Conservation (phyloP, 805 yeast genomes). For the Clavispora vitiphila region DNA sequence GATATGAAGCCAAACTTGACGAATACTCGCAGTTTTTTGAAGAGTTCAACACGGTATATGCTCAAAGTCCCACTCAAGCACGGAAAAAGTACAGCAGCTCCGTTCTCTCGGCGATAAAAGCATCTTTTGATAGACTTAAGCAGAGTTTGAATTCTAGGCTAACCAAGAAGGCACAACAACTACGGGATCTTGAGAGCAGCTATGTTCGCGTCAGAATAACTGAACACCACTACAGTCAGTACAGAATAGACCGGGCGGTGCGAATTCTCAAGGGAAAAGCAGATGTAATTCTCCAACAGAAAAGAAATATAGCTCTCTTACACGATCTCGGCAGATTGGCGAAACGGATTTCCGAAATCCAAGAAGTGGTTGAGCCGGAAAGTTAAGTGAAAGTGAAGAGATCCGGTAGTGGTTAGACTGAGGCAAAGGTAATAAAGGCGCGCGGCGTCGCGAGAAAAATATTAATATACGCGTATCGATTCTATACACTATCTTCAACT, state of each 20-base stretch:
- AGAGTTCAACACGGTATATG: not conserved
- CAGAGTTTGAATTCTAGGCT: not conserved
- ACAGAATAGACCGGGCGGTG: not conserved
- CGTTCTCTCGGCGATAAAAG: not conserved
- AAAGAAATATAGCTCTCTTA: not conserved
- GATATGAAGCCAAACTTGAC: not conserved
- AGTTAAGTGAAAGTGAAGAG: not conserved
- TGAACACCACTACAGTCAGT: not conserved
- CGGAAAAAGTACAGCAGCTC: not conserved
- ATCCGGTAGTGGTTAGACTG: not conserved
- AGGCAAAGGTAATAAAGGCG: not conserved
- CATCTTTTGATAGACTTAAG: not conserved
- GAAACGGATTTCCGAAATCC: not conserved
- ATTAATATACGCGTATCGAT: not conserved
- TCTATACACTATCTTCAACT: not conserved
- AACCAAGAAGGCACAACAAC: not conserved
- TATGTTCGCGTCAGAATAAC: not conserved
- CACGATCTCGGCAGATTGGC: not conserved
- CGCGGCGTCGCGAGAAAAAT: constrained; percentile 1
- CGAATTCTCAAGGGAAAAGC: not conserved
- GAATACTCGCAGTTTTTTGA: not conserved
- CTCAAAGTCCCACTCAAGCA: not conserved
- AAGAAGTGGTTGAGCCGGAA: not conserved
- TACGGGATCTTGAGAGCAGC: not conserved
- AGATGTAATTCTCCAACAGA: not conserved